Conservation (phyloP, 2,329 filamentous ascomycete species). For the Alternaria angustiovoidea region DNA sequence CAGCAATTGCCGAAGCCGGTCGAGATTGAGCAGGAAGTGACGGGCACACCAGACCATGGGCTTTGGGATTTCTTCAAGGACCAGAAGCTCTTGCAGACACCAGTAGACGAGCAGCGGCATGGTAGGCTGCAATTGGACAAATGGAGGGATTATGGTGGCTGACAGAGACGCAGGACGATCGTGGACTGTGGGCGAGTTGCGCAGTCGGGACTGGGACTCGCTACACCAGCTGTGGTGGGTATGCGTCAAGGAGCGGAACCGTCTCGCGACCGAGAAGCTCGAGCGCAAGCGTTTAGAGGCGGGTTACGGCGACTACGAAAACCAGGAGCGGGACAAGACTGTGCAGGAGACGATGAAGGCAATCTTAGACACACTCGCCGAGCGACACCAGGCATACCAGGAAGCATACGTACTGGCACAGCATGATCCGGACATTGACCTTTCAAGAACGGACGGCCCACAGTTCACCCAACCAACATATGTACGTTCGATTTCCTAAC, state of each 20-base stretch:
- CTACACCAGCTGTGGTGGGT: conserved; percentile 94
- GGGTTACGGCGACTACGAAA: conserved; percentile 77
- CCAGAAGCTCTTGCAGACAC: conserved; percentile 73
- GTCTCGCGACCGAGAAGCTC: conserved; percentile 77
- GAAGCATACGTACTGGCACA: conserved; percentile 71
- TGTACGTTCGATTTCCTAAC: conserved; percentile 18
- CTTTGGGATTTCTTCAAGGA: conserved; percentile 90
- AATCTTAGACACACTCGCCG: conserved; percentile 86
- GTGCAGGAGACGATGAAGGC: conserved; percentile 80
- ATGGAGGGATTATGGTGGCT: conserved; percentile 10
- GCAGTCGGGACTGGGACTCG: conserved; percentile 92
- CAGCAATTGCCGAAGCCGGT: conserved; percentile 73
- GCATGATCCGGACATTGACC: conserved; percentile 58
- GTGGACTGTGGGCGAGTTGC: conserved; percentile 86
- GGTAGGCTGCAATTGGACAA: conserved; percentile 56
- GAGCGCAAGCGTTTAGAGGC: conserved; percentile 74
- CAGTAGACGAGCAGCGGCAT: conserved; percentile 73
- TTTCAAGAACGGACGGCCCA: conserved; percentile 33
- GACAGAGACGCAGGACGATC: conserved; percentile 64
- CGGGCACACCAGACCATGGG: conserved; percentile 78
- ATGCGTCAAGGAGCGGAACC: conserved; percentile 89
- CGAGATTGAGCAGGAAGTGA: conserved; percentile 65
- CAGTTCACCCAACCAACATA: conserved; percentile 39
- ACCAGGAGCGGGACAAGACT: conserved; percentile 67
- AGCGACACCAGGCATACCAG: conserved; percentile 88